Evolutionary conservation across 169 alveolate genomes (phyloP).

Genomic region (Toxoplasma gondii): DNA sequence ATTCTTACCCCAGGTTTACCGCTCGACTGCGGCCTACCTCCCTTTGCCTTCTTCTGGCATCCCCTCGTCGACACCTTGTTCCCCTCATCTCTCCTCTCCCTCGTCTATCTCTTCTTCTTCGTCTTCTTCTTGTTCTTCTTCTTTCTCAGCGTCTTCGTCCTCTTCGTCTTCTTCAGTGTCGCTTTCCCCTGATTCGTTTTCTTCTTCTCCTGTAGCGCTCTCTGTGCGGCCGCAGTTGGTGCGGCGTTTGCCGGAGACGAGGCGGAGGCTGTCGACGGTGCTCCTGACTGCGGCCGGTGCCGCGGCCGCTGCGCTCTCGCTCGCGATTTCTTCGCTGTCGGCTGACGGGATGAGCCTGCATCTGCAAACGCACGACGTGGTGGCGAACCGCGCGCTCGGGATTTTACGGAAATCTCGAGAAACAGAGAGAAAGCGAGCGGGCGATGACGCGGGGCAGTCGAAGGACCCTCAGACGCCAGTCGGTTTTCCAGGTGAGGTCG

Average conservation of each 20-base stretch:
- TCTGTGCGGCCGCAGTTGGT: conserved; percentile 33
- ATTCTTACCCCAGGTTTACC: background rate
- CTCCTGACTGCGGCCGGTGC: conserved; percentile 41
- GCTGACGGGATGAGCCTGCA: background rate
- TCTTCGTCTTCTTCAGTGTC: background rate
- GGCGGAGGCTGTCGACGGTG: conserved; percentile 35
- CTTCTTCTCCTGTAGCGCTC: background rate
- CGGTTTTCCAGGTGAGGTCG: too few relatives aligned
- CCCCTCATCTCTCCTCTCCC: background rate
- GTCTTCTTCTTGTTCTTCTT: background rate
- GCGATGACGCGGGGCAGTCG: background rate
- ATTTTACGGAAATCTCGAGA: background rate
- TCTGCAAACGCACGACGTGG: background rate
- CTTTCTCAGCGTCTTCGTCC: background rate
- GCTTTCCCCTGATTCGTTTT: background rate
- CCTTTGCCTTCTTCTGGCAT: background rate
- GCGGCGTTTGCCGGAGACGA: conserved; percentile 48
- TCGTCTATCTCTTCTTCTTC: background rate
- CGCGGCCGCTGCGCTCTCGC: conserved; percentile 54
- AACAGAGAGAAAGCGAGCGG: background rate
- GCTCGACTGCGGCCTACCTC: background rate
- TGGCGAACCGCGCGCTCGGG: background rate
- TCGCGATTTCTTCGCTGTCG: conserved; percentile 34
- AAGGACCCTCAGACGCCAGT: too few relatives aligned
- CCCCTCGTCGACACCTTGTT: background rate